A percentile compares a stretch with the other conserved stretches of the same genome.
These are phyloP conservation scores for Ceratocystis albifundus DNA, from an alignment of 2,329 filamentous ascomycete species.

Conservation along the genomic window DNA sequence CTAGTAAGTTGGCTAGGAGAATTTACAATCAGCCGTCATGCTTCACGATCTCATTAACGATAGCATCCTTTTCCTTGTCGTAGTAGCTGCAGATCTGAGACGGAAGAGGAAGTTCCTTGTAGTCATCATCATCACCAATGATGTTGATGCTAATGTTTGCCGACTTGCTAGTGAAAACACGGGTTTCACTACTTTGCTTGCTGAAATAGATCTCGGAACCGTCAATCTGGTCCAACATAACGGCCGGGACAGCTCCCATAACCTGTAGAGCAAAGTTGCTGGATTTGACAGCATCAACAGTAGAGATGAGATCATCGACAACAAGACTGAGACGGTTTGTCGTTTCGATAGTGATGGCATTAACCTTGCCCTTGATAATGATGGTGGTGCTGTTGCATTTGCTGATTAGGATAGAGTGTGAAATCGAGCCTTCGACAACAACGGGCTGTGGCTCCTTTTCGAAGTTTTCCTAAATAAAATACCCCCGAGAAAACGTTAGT, in stretches of 20 bases:
- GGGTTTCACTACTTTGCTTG: constrained; percentile 63
- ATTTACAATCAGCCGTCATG: constrained; percentile 57
- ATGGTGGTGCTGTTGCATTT: constrained; percentile 85
- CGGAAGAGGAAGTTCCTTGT: constrained; percentile 74
- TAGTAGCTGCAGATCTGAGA: constrained; percentile 76
- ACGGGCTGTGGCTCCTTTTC: constrained; percentile 64
- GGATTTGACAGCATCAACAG: constrained; percentile 90
- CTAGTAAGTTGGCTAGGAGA: neutral
- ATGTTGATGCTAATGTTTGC: constrained; percentile 79
- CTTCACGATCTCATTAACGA: constrained; percentile 90
- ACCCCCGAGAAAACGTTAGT: neutral
- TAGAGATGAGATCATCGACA: constrained; percentile 79
- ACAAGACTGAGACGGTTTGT: constrained; percentile 72
- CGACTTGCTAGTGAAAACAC: constrained; percentile 84
- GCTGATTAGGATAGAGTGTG: constrained; percentile 83
- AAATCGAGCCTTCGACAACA: constrained; percentile 68
- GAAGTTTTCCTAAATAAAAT: constrained; percentile 61
- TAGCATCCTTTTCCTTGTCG: constrained; percentile 55
- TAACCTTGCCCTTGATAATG: constrained; percentile 83
- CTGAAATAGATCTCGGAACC: constrained; percentile 78
- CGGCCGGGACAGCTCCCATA: constrained; percentile 69
- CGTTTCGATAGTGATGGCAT: constrained; percentile 94
- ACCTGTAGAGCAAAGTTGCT: constrained; percentile 92
- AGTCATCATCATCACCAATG: constrained; percentile 61
- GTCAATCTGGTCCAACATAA: constrained; percentile 88